Base-by-base conservation (phyloP, 2,329 filamentous ascomycete genomes). In the Ceratocystis harringtonii region DNA sequence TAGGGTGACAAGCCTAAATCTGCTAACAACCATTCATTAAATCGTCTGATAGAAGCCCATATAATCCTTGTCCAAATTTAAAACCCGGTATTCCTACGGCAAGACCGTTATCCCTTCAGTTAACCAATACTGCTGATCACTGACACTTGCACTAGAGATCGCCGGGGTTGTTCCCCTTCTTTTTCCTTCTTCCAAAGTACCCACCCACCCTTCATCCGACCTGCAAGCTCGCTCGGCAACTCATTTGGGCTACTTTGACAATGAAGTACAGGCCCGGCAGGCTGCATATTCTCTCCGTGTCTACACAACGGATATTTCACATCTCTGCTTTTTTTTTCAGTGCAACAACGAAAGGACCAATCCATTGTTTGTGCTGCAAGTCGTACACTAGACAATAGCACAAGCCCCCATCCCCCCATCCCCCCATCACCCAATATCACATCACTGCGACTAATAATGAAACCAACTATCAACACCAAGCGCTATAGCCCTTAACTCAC, bases 81-180 rank as follows among this genome's bases (percentile, higher is more conserved):
- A 58, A 36, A 32, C 7, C 25, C 19, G 10, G 7, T 58, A 30
- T 36, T 58, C 55, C 55, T 58, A 58, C 55, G 55, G 55, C 55
- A 36, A 58, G 55, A n/a, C 55, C 55, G 55, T 36, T 58, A 19
- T 58, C 55, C 55, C 55, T 58, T 58, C 17, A n/a, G 55, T 58
- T n/a, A 58, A 58, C 19, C 55, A 58, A 58, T 36, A 58, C n/a
- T 58, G 55, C 55, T 19, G n/a, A 58, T 58, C 55, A 58, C 55
- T 58, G 7, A 17, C 17, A 30, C 25, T 58, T 32, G 55, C 15
- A 58, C 17, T 8, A 10, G 8, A 30, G 12, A 36, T n/a, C 12
- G 17, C 12, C 3, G 12, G 17, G 25, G 17, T 3, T n/a, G 52
- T 15, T 12, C 5, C 22, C 15, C 55, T 58, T 5, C 55, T 58